Conservation (phyloP, 1,284 basidiomycete species). For the Fomitopsis palustris region DNA sequence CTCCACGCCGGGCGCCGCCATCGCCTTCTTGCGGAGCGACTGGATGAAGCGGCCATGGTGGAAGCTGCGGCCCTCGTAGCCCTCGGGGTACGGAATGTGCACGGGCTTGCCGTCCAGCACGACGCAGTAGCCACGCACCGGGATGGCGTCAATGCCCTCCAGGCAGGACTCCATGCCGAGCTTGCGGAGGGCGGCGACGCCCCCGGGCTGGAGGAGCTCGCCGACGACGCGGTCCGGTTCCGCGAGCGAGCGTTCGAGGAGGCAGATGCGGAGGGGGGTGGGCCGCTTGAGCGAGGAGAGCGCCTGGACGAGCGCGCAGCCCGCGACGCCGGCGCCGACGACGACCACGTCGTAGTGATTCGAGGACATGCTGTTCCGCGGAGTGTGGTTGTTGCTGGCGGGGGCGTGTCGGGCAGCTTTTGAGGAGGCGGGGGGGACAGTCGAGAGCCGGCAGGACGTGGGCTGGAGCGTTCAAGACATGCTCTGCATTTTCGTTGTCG, state of each 20-base stretch:
- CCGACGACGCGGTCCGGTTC: conserved; percentile 98
- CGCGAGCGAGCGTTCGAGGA: conserved; percentile 85
- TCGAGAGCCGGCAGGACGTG: conserved; percentile 7
- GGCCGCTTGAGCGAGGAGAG: conserved; percentile 50
- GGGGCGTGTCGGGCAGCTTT: neutral
- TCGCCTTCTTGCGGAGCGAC: conserved; percentile 70
- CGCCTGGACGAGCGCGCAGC: conserved; percentile 71
- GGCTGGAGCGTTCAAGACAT: conserved; percentile 2
- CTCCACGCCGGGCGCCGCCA: conserved; percentile 57
- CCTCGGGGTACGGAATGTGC: conserved; percentile 86
- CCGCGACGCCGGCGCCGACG: conserved; percentile 88
- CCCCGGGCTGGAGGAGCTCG: conserved; percentile 94
- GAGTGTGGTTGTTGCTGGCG: neutral
- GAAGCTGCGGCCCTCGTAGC: conserved; percentile 75
- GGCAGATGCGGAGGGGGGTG: conserved; percentile 69
- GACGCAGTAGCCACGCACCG: conserved; percentile 87
- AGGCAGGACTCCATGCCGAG: conserved; percentile 78
- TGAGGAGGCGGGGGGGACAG: neutral
- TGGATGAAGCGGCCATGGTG: conserved; percentile 95
- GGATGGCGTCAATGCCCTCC: conserved; percentile 86
- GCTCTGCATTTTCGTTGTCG: conserved; percentile 7
- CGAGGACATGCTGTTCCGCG: conserved; percentile 3
- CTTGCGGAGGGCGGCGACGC: conserved; percentile 72
- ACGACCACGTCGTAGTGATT: conserved; percentile 71
- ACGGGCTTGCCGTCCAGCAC: conserved; percentile 66